phyloP scores from a whole-genome alignment of 805 yeast species.

The Saturnispora sanitii region DNA sequence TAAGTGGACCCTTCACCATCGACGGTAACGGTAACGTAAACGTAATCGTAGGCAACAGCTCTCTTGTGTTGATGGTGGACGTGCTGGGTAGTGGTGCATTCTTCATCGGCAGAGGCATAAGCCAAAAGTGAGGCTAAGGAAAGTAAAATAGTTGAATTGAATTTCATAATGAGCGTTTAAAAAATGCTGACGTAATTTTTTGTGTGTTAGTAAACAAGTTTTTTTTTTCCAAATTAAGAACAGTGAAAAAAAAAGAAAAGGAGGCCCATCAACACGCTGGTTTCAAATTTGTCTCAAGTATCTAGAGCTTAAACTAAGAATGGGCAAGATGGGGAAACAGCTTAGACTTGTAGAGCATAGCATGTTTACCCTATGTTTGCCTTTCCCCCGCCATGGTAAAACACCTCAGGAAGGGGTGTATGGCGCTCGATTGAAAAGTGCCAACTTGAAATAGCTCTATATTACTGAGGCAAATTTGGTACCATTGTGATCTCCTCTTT shows the following conservation, averaged over 20 bases:
- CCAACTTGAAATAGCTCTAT: too few species aligned
- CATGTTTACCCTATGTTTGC: too few species aligned
- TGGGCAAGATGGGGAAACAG: too few species aligned
- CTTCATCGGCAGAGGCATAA: constrained; percentile 28
- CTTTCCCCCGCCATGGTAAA: too few species aligned
- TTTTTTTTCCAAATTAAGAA: background rate
- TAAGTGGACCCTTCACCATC: constrained; percentile 39
- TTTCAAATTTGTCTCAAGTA: too few species aligned
- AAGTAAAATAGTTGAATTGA: constrained; percentile 17
- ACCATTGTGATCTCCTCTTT: background rate
- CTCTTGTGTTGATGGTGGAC: constrained; percentile 54
- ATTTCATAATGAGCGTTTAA: constrained; percentile 18
- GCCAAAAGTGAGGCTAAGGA: constrained; percentile 21
- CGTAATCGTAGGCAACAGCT: constrained; percentile 40
- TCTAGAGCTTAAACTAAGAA: too few species aligned
- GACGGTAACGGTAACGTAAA: constrained; percentile 45
- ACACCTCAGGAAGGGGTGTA: too few species aligned
- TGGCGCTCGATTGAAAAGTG: too few species aligned
- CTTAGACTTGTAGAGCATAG: too few species aligned
- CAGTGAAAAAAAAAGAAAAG: background rate
- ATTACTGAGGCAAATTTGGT: background rate
- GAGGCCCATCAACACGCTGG: too few species aligned
- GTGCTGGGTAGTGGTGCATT: constrained; percentile 39
- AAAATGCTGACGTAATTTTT: background rate
- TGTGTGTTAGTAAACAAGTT: background rate